Evolutionary conservation across 2,329 filamentous ascomycete species (phyloP).

Genomic region (Chrysoporthe cubensis): DNA sequence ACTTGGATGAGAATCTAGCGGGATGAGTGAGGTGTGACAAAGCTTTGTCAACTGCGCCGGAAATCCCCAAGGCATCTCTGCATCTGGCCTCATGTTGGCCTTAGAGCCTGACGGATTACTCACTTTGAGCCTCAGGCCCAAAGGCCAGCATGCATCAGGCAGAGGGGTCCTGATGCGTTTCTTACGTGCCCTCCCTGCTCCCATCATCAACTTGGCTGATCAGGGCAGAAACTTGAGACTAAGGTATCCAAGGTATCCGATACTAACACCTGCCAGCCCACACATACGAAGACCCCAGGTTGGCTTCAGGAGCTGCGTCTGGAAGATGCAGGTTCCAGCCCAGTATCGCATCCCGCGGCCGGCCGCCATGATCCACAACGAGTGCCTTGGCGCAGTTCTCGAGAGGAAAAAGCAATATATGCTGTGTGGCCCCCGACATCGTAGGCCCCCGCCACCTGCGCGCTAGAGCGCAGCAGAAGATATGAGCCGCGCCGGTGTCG

Average conservation of each 20-base stretch:
- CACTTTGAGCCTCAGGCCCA: constrained; percentile 6
- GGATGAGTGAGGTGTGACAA: background rate
- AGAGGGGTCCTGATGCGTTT: too few species aligned
- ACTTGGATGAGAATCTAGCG: background rate
- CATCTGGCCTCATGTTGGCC: constrained; percentile 24
- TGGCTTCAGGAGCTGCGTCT: too few species aligned
- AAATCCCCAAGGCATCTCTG: constrained; percentile 26
- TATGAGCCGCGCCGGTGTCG: background rate
- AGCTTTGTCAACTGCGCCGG: background rate
- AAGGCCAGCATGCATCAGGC: background rate
- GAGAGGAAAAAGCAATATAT: background rate
- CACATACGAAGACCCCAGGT: too few species aligned
- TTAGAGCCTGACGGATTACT: constrained; percentile 26
- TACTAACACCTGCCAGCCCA: too few species aligned
- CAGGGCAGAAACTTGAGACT: too few species aligned
- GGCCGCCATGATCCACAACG: background rate
- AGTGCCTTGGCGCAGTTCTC: background rate
- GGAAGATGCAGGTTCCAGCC: too few species aligned
- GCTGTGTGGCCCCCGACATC: too few species aligned
- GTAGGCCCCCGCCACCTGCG: too few species aligned
- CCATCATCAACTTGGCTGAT: background rate
- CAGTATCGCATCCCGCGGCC: too few species aligned
- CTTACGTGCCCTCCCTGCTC: background rate
- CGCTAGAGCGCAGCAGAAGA: too few species aligned
- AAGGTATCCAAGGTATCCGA: too few species aligned